Percentiles rank a stretch among this genome's conserved stretches.
These are phyloP conservation scores for Gracilaria caudata DNA, from an alignment of 23 red algal species.

Conservation along the genomic window DNA sequence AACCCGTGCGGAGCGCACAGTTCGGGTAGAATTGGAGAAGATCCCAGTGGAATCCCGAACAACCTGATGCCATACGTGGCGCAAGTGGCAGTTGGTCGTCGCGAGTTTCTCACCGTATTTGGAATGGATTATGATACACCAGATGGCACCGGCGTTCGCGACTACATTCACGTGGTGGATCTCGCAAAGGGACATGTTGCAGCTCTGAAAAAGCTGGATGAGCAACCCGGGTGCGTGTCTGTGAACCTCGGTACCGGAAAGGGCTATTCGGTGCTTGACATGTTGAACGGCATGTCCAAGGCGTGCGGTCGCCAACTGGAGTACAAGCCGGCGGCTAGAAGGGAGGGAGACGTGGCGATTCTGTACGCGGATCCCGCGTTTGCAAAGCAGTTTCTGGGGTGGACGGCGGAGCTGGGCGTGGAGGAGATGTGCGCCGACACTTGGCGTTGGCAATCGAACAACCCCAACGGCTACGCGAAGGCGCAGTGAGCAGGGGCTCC, in stretches of 20 bases:
- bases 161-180: constrained; percentile 99
- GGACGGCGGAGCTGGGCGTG: constrained; percentile 92
- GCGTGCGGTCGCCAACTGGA: constrained; percentile 82
- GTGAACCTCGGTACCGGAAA: constrained; percentile 97
- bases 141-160: constrained; percentile 97
- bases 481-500: background rate
- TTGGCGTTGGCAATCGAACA: constrained; percentile 98
- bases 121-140: constrained; percentile 95
- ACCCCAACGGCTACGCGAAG: constrained; percentile 87
- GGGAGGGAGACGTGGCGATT: constrained; percentile 82
- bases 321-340: constrained; percentile 76
- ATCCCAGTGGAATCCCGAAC: constrained; percentile 96
- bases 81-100: constrained; percentile 97
- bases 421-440: constrained; percentile 98
- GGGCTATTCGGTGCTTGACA: constrained; percentile 88
- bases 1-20: constrained; percentile 98
- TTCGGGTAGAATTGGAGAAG: constrained; percentile 92
- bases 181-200: constrained; percentile 98
- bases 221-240: constrained; percentile 73
- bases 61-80: constrained; percentile 99
- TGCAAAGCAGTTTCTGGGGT: constrained; percentile 88
- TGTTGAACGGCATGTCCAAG: constrained; percentile 92
- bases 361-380: constrained; percentile 91
- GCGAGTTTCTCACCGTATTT: constrained; percentile 87
- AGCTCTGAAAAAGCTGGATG: constrained; percentile 83